A percentile compares a stretch with the other conserved stretches of the same genome.
Conservation (phyloP, 2,329 filamentous ascomycete genomes). For the Trichoderma brevicompactum region DNA sequence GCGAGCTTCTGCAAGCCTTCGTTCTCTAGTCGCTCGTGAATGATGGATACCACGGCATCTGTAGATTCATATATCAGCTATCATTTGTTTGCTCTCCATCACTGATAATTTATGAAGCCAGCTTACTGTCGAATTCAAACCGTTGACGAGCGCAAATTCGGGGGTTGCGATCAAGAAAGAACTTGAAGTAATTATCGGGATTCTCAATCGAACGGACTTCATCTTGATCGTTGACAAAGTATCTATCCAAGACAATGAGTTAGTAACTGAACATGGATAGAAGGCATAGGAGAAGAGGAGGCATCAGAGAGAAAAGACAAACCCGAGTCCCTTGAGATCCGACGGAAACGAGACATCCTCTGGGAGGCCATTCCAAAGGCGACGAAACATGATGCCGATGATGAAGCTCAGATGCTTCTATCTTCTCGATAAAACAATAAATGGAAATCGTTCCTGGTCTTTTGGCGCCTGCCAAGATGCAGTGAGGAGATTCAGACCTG, state of each 20-base stretch:
- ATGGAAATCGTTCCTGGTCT: neutral
- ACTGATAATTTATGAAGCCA: neutral
- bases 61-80: neutral
- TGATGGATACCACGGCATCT: slow-evolving; percentile 67
- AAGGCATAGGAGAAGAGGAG: neutral
- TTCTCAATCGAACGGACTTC: slow-evolving; percentile 73
- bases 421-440: neutral
- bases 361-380: slow-evolving; percentile 70
- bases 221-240: slow-evolving; percentile 76
- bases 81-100: neutral
- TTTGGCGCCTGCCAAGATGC: neutral
- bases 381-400: slow-evolving; percentile 67
- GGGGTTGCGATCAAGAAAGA: slow-evolving; percentile 71
- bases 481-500: too few species aligned
- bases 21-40: slow-evolving; percentile 63
- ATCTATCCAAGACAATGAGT: slow-evolving; percentile 53
- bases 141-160: slow-evolving; percentile 77
- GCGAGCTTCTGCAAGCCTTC: slow-evolving; percentile 63
- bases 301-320: slow-evolving; percentile 7
- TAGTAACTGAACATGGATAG: neutral
- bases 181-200: slow-evolving; percentile 74
- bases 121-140: slow-evolving; percentile 71
- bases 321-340: slow-evolving; percentile 75
- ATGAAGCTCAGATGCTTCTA: neutral
- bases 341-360: slow-evolving; percentile 68